Evolutionary conservation across 768 basidiomycete genomes (phyloP), one percentile per base, ranked within the genome.

Genomic region (Serpula lacrymans): DNA sequence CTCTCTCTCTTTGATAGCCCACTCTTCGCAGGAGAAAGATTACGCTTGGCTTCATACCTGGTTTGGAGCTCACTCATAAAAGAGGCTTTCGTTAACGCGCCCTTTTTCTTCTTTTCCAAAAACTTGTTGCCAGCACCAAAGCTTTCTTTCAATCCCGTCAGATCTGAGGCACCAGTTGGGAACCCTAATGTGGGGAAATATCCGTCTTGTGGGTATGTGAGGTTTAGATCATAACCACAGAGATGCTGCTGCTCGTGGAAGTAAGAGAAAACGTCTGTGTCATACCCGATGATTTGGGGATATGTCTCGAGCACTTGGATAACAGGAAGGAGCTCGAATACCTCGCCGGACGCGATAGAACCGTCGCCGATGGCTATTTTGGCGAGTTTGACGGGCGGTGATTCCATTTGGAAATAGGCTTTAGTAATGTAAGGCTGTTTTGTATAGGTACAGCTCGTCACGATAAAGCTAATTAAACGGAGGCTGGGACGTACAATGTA

Each of bases 281-380:
- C 79, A 50, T 88, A 88, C 24, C 76, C 80, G 37, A 88, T 84
- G 21, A 88, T 62, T 53, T 87, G 85, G 1, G 86, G 86, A 53
- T 81, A 84, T 4, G 86, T 87, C 60, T 84, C 75, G 13, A 87
- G 57, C 22, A 82, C 67, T 41, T 72, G 50, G 52, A 84, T 80
- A 9, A 79, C 72, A 21, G 85, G 78, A 0, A 78, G 48, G 18
- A 77, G 58, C 40, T 73, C 65, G 38, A 74, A 82, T 7, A 72
- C 71, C 35, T 68, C 67, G 23, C 49, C 65, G n/a, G 74, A 67
- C 2, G 73, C 68, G 13, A 85, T 68, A 8, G 80, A 62, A 9
- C 78, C 82, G 58, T 88, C 80, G 12, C 86, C 86, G 33, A 89
- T 84, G 10, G 73, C 79, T 38, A 88, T 75, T 55, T 80, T 82